phyloP scores from a whole-genome alignment of 176 grass and related monocot species.

The Avena insularis region DNA sequence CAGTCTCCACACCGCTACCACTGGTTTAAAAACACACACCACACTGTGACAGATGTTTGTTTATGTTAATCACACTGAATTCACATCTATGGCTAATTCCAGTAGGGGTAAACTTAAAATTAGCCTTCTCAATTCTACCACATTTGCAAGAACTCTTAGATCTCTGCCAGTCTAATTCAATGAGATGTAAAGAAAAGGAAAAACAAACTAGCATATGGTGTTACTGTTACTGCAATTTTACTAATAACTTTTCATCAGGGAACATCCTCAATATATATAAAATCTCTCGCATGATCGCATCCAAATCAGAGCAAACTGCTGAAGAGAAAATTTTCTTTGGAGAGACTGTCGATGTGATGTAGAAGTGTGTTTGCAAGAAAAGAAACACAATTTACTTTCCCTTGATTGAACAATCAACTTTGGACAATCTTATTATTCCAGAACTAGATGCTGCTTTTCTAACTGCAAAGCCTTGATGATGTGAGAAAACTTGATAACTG shows the following conservation, averaged over 20 bases:
- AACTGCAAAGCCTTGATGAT: neutral
- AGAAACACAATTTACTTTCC: neutral
- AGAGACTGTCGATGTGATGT: neutral
- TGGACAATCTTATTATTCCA: constrained; percentile 32
- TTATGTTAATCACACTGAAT: too few relatives aligned
- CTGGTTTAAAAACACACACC: too few relatives aligned
- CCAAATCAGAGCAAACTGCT: neutral
- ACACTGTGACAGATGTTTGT: too few relatives aligned
- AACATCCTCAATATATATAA: neutral
- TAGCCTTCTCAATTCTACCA: too few relatives aligned
- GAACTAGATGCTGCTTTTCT: constrained; percentile 1
- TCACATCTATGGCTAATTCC: too few relatives aligned
- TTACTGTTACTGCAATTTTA: neutral
- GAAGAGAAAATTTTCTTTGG: neutral
- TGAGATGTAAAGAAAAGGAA: neutral
- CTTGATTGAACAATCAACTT: constrained; percentile 20
- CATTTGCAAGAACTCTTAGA: too few relatives aligned
- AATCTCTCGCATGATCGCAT: neutral
- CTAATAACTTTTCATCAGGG: neutral
- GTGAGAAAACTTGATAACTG: neutral
- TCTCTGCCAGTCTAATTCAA: too few relatives aligned
- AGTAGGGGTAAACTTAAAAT: too few relatives aligned
- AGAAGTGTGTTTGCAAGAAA: neutral
- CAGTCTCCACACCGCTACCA: too few relatives aligned
- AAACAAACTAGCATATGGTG: neutral